Evolutionary conservation across 2,329 filamentous ascomycete species (phyloP).

Genomic region (Penicillium polonicum): DNA sequence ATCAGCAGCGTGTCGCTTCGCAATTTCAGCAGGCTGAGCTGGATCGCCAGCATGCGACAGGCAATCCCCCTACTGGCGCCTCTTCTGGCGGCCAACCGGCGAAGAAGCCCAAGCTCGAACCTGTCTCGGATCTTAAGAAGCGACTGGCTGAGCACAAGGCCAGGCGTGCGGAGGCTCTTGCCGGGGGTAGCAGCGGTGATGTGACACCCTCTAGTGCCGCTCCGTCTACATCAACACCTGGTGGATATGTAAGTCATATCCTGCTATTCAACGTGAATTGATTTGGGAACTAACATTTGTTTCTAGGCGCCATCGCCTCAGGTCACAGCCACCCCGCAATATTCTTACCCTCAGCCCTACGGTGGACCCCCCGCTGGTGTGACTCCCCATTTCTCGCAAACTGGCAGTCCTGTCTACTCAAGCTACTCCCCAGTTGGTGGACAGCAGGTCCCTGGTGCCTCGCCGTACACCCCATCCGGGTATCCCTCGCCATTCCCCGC

Average conservation of each 20-base stretch:
- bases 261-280: neutral
- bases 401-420: conserved; percentile 39
- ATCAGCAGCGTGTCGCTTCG: conserved; percentile 81
- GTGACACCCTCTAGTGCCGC: conserved; percentile 55
- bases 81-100: conserved; percentile 43
- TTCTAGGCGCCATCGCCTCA: conserved; percentile 44
- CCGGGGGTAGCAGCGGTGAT: conserved; percentile 57
- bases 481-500: conserved; percentile 35
- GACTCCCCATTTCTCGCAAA: conserved; percentile 42
- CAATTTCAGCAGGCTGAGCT: conserved; percentile 83
- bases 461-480: conserved; percentile 34
- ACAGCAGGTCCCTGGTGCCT: conserved; percentile 33
- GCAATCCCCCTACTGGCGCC: conserved; percentile 73
- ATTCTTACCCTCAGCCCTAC: conserved; percentile 44
- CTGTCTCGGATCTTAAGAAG: conserved; percentile 73
- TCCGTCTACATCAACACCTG: conserved; percentile 51
- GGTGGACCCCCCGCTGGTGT: conserved; percentile 37
- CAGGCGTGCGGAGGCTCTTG: conserved; percentile 60
- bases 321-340: conserved; percentile 38
- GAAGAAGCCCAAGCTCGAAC: conserved; percentile 72
- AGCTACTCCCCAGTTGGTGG: conserved; percentile 38
- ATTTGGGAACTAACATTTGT: conserved; percentile 7
- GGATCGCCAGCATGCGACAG: conserved; percentile 76
- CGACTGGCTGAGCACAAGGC: conserved; percentile 75
- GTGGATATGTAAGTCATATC: conserved; percentile 57